Base-by-base conservation (phyloP, 2,329 filamentous ascomycete species). In the Lachnellula suecica region DNA sequence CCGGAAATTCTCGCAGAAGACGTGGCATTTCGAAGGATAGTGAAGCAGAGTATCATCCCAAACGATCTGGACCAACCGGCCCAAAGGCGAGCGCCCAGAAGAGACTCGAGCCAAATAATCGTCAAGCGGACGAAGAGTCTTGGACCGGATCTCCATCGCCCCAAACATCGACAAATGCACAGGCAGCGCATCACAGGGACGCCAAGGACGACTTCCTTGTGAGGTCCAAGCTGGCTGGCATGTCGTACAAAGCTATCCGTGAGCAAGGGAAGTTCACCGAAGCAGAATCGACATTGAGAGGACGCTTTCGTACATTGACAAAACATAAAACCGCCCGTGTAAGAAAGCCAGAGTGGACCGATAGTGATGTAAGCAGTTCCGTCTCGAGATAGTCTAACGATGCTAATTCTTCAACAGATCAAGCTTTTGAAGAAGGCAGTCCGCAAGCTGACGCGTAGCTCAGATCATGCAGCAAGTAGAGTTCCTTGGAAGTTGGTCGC, bases 241-340 rank as follows among this genome's bases (percentile, higher is more conserved):
- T 81, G 71, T 82, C 84, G 0, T 91, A 89, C 69, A 79, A 77
- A 49, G 76, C 87, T 53, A 89, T 90, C 61, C 78, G 78, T 34
- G 60, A 65, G 6, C 63, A 70, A 17, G 81, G 84, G 13, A 70
- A 74, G 1, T 85, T 85, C 57, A 69, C 55, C 20, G 84, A 88
- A 61, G 83, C 85, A 1, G 87, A 89, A 69, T 88, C 86, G 10
- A 91, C 88, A 0, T 74, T 92, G 34, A 78, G 88, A 13, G 88
- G 88, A 0, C 78, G 87, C 0, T 83, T 80, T 59, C 75, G 88
- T 4, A 82, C 78, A 2, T 67, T 90, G 61, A 88, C 82, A 7
- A 89, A 89, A 71, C 69, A 71, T 11, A 82, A 82, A 60, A 74
- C 78, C 29, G 75, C 82, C 51, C 74, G 88, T 5, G 79, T 88